Evolutionary conservation across 78 protist genomes (phyloP), one percentile per base, ranked within the genome.

Genomic region (Dictyostelium firmibasis): DNA sequence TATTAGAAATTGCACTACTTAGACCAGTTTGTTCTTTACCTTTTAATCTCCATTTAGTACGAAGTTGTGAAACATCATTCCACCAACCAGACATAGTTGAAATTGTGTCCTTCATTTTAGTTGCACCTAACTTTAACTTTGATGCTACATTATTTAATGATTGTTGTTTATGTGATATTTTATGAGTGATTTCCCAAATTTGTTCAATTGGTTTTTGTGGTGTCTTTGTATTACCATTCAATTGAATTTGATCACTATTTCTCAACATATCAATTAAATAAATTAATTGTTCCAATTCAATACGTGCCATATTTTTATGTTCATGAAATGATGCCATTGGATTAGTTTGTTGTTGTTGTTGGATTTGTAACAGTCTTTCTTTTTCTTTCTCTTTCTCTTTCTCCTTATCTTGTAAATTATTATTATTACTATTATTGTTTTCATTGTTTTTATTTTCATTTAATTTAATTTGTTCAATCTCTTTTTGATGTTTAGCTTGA

Each of bases 11-110:
- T 0, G 67, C 67, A 57, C 11, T 57, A 20, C 67, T 57, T 20
- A 57, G 20, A 77, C 60, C 60, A 77, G 62, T 18, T 38, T 33
- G 35, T 20, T 88, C 93, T 35, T 88, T 88, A 35, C 93, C 85
- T 64, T 88, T 88, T 44, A 88, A 29, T 79, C 93, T 88, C 93
- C 93, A 88, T 43, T 88, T 88, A 1, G 86, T 35, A 35, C 86
- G 35, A 9, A 88, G 38, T 27, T 77, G 81, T 7, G 81, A 62
- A 0, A 88, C 93, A 64, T 88, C 93, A 53, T 76, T 67, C 93
- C 93, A 88, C 93, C 93, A 88, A 7, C 47, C 11, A 0, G 85
- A 57, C 82, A 76, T 82, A 20, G 93, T 88, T 4, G 31, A 36
- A 0, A 88, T 50, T 6, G 93, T 62, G 23, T 69, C 36, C 43